Base-by-base conservation (phyloP, 208 protist genomes). In the Trypanosoma vivax region DNA sequence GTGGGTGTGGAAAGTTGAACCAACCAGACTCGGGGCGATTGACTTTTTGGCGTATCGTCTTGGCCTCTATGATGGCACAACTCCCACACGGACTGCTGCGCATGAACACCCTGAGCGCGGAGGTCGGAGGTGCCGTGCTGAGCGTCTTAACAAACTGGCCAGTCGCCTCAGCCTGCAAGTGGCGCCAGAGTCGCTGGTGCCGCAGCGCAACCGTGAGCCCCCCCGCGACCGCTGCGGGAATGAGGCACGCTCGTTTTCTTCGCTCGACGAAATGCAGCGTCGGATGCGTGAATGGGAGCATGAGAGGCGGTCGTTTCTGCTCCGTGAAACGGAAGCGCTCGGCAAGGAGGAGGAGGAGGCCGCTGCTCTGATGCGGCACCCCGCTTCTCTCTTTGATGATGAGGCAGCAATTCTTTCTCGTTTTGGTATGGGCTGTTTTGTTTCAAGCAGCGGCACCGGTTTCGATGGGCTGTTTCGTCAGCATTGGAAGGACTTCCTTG, bases 381-480 rank as follows among this genome's bases (percentile, higher is more conserved):
- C 79, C 11, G 18, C 50, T 1, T 35, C 48, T 24, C 48, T 85
- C 5, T 84, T 75, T 48, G 18, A 23, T 4, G 76, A 92, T 38
- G 85, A 92, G 34, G 48, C 31, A 0, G 70, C 51, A 2, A 77
- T 92, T 16, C 46, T 76, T 31, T 53, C 48, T n/a, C 67, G 66
- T n/a, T 92, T 87, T 34, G 85, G 85, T 13, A 92, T 92, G 85
- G 80, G 79, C 11, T 63, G 40, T 14, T 70, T 57, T 47, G 76
- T 71, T 16, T 74, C 53, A 27, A 61, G 70, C 0, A 45, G 37
- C 23, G 35, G 23, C 2, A 62, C 46, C 2, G 77, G 77, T 6
- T 92, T 92, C 34, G 51, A 34, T 27, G 84, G 75, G 0, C 48
- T 88, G 1, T 92, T 92, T 65, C 72, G 73, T 2, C 83, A 90